Conservation (phyloP, 75 land plant species). For the Pinus albicaulis region DNA sequence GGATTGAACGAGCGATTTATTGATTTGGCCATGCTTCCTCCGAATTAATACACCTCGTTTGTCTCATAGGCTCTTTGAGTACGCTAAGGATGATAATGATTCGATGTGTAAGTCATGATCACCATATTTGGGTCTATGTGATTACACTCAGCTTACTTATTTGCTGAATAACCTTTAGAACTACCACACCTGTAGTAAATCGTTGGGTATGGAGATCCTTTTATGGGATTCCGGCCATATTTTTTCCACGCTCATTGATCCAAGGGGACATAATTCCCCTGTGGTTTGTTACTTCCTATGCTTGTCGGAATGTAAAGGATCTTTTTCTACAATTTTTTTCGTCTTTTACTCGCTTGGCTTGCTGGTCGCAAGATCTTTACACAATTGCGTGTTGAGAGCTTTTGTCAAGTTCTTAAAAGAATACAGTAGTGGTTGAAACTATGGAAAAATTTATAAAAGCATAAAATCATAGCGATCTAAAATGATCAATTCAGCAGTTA, state of each 20-base stretch:
- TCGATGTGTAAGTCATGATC: conserved; percentile 6
- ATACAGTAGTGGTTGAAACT: too few species aligned
- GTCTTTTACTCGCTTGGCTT: background rate
- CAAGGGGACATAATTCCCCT: conserved; percentile 52
- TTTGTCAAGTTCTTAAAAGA: too few species aligned
- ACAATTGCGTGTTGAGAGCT: too few species aligned
- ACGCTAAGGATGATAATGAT: conserved; percentile 13
- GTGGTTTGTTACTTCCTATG: conserved; percentile 19
- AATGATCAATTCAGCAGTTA: too few species aligned
- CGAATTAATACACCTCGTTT: background rate
- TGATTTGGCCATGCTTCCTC: too few species aligned
- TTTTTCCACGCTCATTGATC: conserved; percentile 72
- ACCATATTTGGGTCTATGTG: conserved; percentile 11
- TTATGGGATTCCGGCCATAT: conserved; percentile 65
- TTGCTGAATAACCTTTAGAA: conserved; percentile 18
- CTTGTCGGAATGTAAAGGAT: conserved; percentile 40
- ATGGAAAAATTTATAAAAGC: too few species aligned
- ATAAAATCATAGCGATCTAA: too few species aligned
- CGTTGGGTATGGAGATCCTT: conserved; percentile 58
- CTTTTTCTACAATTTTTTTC: conserved; percentile 39
- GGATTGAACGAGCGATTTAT: too few species aligned
- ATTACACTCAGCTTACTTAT: conserved; percentile 14
- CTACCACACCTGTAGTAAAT: conserved; percentile 20
- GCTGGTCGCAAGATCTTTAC: too few species aligned
- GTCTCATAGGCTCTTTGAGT: conserved; percentile 38